Evolutionary conservation across 2,329 filamentous ascomycete species (phyloP), one percentile per base, ranked within the genome.

Genomic region (Colletotrichum sp.): DNA sequence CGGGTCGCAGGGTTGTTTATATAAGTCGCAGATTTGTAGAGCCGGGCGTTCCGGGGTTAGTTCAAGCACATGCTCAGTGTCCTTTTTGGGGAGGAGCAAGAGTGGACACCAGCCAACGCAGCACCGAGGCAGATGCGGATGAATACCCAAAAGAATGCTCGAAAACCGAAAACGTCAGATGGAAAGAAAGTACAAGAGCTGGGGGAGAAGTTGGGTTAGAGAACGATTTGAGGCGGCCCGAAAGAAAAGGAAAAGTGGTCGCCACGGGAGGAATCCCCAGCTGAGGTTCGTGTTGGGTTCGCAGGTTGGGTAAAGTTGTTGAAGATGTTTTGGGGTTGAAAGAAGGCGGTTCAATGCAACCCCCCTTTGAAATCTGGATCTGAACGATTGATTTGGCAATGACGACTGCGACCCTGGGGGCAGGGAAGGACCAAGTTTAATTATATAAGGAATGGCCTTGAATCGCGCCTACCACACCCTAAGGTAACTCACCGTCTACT

Each of bases 41-140:
- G 71, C 74, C 74, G 71, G 71, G 59, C 59, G 65, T 76, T 76
- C 71, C 74, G 74, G 74, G 59, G 65, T 74, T 69, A 59, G 59
- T 32, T 62, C 70, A 73, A 74, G 65, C 74, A 76, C 74, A 76
- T 76, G 71, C 74, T 74, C 73, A 48, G 44, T 73, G 71, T 68
- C 71, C 71, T 76, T 28, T 74, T 73, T 59, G 57, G 52, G 71
- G 70, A 63, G 55, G 70, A 55, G 57, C 26, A 64, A 76, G 59
- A 74, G 74, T 76, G 74, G 74, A 69, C 74, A 76, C 70, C 30
- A 30, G 70, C 59, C 64, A 69, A 62, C 65, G 30, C 74, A 44
- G 62, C 72, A 74, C 70, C 74, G 71, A 74, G 74, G 74, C 30
- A 32, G 26, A 26, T 34, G 36, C 65, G 74, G 74, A 55, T 74